Percentiles rank a stretch among this genome's conserved stretches.
Evolutionary conservation across 176 grass and related monocot species (phyloP).

Genomic region (Alloteropsis semialata): DNA sequence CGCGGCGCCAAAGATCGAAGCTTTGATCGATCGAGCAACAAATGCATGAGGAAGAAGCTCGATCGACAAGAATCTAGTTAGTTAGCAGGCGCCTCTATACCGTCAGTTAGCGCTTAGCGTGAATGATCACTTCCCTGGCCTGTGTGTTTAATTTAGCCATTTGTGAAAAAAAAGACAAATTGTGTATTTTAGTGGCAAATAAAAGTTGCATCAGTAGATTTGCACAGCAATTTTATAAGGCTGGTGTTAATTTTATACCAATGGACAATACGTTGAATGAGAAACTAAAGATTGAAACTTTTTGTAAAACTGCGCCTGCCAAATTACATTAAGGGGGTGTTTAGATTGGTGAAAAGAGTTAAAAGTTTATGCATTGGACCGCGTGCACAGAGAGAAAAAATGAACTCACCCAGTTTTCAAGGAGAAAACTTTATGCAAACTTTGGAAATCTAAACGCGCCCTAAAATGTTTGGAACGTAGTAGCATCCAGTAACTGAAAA

Average conservation of each 20-base stretch:
- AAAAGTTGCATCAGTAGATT: neutral
- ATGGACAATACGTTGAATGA: neutral
- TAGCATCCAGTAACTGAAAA: neutral
- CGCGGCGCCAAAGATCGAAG: neutral
- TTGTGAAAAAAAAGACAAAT: too few species aligned
- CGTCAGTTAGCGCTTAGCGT: neutral
- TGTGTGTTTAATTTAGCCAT: too few species aligned
- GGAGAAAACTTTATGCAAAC: too few species aligned
- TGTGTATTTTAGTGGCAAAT: too few species aligned
- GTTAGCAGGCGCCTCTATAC: neutral
- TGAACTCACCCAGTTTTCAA: too few species aligned
- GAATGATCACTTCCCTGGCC: too few species aligned
- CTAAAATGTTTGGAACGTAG: neutral
- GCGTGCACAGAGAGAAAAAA: too few species aligned
- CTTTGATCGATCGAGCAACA: neutral
- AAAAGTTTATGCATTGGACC: too few species aligned
- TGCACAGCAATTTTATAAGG: too few species aligned
- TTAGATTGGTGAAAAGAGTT: too few species aligned
- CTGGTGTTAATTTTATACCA: neutral
- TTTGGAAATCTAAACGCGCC: too few species aligned
- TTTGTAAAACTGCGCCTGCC: neutral
- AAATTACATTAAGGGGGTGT: neutral
- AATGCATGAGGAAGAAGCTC: neutral
- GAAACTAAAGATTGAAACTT: neutral
- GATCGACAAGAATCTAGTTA: neutral